Percentiles rank a stretch among this genome's conserved stretches.
Conservation (phyloP, 495 filamentous ascomycete species). For the Xylaria nigripes region DNA sequence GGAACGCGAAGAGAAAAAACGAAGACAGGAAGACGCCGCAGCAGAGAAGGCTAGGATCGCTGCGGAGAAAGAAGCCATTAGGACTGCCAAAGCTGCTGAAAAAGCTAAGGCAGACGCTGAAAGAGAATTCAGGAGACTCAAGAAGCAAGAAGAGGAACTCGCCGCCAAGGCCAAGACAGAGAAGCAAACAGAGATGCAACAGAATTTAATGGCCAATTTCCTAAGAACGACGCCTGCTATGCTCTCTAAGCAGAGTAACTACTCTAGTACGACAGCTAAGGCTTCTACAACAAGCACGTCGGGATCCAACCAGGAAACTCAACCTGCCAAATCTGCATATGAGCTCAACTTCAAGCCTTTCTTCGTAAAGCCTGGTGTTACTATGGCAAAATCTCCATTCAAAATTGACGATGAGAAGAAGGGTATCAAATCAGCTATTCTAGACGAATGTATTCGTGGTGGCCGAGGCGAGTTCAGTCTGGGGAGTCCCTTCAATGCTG, state of each 20-base stretch:
- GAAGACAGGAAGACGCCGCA: constrained; percentile 38
- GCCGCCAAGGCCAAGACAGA: constrained; percentile 45
- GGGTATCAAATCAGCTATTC: constrained; percentile 41
- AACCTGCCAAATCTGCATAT: constrained; percentile 50
- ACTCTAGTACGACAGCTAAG: constrained; percentile 23
- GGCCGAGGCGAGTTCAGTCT: constrained; percentile 23
- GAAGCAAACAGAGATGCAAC: constrained; percentile 61
- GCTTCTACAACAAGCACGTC: constrained; percentile 8
- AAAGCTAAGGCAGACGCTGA: constrained; percentile 30
- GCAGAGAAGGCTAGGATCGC: constrained; percentile 26
- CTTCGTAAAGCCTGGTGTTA: constrained; percentile 60
- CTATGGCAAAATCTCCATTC: constrained; percentile 44
- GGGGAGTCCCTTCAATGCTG: constrained; percentile 39
- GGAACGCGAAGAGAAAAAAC: constrained; percentile 46
- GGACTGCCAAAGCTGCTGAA: constrained; percentile 26
- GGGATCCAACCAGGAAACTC: constrained; percentile 15
- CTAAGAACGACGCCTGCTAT: constrained; percentile 26
- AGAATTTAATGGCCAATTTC: constrained; percentile 47
- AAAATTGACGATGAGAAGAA: constrained; percentile 49
- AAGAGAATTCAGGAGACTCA: constrained; percentile 32
- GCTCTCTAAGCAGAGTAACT: constrained; percentile 19
- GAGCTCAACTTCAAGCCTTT: constrained; percentile 68
- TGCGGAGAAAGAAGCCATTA: constrained; percentile 31
- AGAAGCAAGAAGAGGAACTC: constrained; percentile 46
- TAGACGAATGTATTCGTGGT: constrained; percentile 38